Base-by-base conservation (phyloP, 2,329 filamentous ascomycete genomes). In the Pseudogymnoascus sp. region DNA sequence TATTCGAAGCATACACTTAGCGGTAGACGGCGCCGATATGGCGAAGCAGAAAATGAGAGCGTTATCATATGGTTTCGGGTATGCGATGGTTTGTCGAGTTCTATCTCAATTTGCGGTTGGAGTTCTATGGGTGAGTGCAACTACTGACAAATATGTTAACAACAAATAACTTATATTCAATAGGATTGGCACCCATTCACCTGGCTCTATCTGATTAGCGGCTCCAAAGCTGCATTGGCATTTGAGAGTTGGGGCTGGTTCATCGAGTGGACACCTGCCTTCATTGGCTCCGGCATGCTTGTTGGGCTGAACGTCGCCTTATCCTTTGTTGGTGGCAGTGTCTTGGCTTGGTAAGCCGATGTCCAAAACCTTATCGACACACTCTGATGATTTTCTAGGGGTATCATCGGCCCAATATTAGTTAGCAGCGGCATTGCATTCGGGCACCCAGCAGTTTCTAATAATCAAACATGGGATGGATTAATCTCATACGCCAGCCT, bases 161-260 rank as follows among this genome's bases (percentile, higher is more conserved):
- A 15, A 7, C 7, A 1, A 21, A 13, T 55, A 13, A 33, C 48
- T 55, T 21, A 35, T 33, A 12, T 15, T 33, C 15, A 35, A 10
- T 35, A 55, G 48, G 29, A 55, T 17, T 55, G 48, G 48, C 48
- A 55, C 29, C 48, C 48, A 55, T 55, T 55, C 17, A 55, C 73
- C 73, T 60, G 68, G 71, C 58, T 73, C 71, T 65, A 71, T 69
- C 31, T 65, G 62, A 63, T 61, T 41, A 17, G 31, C 60, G 41
- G 27, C 25, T 59, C n/a, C 60, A 62, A 71, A 72, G 72, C 68
- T 71, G 61, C 42, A 42, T 61, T 65, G 10, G 17, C 63, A 2
- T 59, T 65, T 51, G 77, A 79, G 69, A 77, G 74, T 67, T 79
- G 77, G 77, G 74, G 74, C 58, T 79, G 77, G 77, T 67, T 73